phyloP scores from a whole-genome alignment of 768 basidiomycete species.

The Cystobasidium onofrii region DNA sequence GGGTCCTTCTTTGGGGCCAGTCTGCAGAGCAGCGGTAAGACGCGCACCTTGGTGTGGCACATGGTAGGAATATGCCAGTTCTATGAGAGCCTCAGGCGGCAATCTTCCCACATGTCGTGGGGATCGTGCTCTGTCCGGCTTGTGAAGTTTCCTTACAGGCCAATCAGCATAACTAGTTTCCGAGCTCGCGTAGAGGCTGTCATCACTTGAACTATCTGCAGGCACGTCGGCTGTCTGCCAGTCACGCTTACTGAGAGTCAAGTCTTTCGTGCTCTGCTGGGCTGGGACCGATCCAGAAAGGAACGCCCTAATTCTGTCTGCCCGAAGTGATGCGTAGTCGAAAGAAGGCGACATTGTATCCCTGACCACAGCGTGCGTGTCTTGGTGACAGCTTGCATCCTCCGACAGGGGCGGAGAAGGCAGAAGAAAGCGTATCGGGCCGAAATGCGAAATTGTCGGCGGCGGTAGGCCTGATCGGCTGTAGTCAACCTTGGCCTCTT shows the following conservation, averaged over 20 bases:
- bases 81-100: not conserved
- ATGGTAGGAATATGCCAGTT: not conserved
- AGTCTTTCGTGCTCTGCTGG: not conserved
- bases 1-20: not conserved
- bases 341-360: not conserved
- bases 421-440: constrained; percentile 41
- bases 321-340: not conserved
- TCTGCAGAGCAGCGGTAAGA: not conserved
- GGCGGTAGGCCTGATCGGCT: too few relatives aligned
- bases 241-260: not conserved
- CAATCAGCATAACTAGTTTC: not conserved
- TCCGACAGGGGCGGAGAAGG: not conserved
- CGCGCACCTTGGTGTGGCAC: not conserved
- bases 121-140: not conserved
- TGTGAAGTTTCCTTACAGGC: not conserved
- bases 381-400: not conserved
- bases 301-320: not conserved
- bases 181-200: not conserved
- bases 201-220: not conserved
- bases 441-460: constrained; percentile 7
- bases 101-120: not conserved
- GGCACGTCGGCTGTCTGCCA: not conserved
- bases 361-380: not conserved
- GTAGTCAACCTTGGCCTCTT: not conserved
- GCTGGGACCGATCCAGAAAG: not conserved